phyloP scores from a whole-genome alignment of 805 yeast genomes.

The Teunomyces pallodes region DNA sequence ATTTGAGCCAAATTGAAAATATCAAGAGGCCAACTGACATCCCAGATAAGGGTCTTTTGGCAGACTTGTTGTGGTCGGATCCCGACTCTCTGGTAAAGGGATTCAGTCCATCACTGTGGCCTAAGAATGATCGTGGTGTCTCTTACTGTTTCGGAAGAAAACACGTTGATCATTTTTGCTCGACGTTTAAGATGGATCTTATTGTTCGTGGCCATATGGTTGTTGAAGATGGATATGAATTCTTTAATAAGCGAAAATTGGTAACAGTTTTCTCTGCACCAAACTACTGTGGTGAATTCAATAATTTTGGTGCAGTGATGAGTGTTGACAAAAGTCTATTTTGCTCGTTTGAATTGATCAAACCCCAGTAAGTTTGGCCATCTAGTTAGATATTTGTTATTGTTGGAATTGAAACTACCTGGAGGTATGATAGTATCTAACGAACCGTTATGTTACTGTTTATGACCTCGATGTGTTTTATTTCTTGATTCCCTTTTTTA shows the following conservation, averaged over 20 bases:
- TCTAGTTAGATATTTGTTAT: neutral
- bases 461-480: neutral
- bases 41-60: constrained; percentile 74
- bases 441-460: neutral
- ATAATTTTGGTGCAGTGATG: constrained; percentile 80
- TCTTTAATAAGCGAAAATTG: constrained; percentile 67
- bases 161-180: constrained; percentile 68
- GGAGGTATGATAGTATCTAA: neutral
- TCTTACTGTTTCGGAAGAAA: constrained; percentile 73
- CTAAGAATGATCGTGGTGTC: constrained; percentile 80
- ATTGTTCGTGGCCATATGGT: constrained; percentile 87
- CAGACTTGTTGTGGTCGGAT: constrained; percentile 82
- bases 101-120: constrained; percentile 55
- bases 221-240: constrained; percentile 85
- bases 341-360: constrained; percentile 69
- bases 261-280: constrained; percentile 84
- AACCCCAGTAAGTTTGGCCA: constrained; percentile 40
- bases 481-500: constrained; percentile 2
- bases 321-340: constrained; percentile 63
- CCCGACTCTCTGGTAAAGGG: constrained; percentile 52
- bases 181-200: constrained; percentile 67
- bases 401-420: constrained; percentile 3
- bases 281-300: constrained; percentile 79
- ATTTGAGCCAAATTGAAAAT: constrained; percentile 64
- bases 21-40: constrained; percentile 81